These are phyloP conservation scores for Aureobasidium lini DNA, from an alignment of 2,329 filamentous ascomycete genomes.

Conservation along the genomic window DNA sequence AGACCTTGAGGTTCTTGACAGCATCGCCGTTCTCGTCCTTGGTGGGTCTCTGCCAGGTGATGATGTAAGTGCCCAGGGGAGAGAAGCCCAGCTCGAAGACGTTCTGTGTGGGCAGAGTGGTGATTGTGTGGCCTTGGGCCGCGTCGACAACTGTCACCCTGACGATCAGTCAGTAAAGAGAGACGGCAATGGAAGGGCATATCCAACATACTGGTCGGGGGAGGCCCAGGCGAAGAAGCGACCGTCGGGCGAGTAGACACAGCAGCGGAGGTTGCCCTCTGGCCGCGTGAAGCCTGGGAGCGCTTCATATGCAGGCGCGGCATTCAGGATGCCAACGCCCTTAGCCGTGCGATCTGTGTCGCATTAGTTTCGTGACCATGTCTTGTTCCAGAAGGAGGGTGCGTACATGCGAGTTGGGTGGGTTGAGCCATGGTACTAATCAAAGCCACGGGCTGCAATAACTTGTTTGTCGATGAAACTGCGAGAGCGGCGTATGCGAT, in stretches of 20 bases:
- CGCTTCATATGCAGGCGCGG: conserved; percentile 77
- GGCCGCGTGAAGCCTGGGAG: conserved; percentile 73
- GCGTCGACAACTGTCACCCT: conserved; percentile 80
- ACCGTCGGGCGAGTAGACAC: conserved; percentile 90
- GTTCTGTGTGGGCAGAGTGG: conserved; percentile 68
- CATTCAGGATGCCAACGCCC: conserved; percentile 89
- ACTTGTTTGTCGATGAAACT: neutral
- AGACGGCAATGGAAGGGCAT: neutral
- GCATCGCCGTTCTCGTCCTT: conserved; percentile 94
- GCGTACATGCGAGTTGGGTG: conserved; percentile 83
- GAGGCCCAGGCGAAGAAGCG: conserved; percentile 95
- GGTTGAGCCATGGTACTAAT: conserved; percentile 84
- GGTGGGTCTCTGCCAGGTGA: conserved; percentile 88
- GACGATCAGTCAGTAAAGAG: conserved; percentile 16
- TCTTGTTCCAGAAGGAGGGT: no score
- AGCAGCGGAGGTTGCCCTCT: conserved; percentile 90
- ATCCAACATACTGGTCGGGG: conserved; percentile 54
- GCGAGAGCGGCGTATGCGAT: conserved; percentile 3
- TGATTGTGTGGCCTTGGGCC: conserved; percentile 64
- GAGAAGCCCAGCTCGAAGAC: conserved; percentile 96
- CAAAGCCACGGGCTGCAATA: conserved; percentile 14
- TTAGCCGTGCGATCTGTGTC: conserved; percentile 78
- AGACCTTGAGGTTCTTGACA: conserved; percentile 94
- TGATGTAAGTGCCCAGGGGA: conserved; percentile 81
- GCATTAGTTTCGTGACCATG: conserved; percentile 6